These are phyloP conservation scores for Pichia sp. DNA, from an alignment of 1,139 yeast genomes.

Conservation along the genomic window DNA sequence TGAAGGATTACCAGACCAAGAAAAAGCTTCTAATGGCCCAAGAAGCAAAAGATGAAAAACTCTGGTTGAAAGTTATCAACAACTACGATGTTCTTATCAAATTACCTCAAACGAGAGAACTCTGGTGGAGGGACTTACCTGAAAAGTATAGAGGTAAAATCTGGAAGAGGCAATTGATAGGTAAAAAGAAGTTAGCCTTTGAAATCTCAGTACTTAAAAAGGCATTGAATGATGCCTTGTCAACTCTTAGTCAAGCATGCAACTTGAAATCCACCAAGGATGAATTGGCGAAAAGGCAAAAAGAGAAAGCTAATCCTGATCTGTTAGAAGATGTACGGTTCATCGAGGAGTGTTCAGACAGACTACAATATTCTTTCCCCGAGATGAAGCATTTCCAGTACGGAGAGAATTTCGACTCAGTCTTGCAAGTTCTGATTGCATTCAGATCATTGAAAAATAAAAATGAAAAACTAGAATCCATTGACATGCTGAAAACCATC, in stretches of 20 bases:
- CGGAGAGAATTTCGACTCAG: constrained; percentile 29
- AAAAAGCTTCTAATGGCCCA: constrained; percentile 33
- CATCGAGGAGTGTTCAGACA: constrained; percentile 23
- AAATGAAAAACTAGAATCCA: constrained; percentile 11
- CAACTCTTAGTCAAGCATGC: constrained; percentile 25
- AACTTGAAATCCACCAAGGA: constrained; percentile 25
- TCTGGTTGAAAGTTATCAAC: constrained; percentile 47
- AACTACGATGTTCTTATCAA: constrained; percentile 36
- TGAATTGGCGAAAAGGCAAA: constrained; percentile 15
- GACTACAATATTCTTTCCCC: constrained; percentile 27
- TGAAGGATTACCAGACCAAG: constrained; percentile 32
- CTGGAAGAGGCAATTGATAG: constrained; percentile 43
- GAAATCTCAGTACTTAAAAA: constrained; percentile 1
- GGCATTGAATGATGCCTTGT: neutral
- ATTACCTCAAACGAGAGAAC: constrained; percentile 42
- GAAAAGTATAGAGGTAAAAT: constrained; percentile 41
- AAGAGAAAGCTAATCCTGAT: constrained; percentile 14
- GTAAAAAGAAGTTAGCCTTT: constrained; percentile 31
- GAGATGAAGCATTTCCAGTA: constrained; percentile 28
- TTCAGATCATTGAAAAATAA: constrained; percentile 20
- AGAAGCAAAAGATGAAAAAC: constrained; percentile 35
- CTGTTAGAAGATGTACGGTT: constrained; percentile 21
- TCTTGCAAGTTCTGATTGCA: constrained; percentile 25
- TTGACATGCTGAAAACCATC: constrained; percentile 18
- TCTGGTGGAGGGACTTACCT: constrained; percentile 71